A percentile compares a stretch with the other conserved stretches of the same genome.
Evolutionary conservation across 1,284 basidiomycete genomes (phyloP).

Genomic region (Ceratobasidium sp.): DNA sequence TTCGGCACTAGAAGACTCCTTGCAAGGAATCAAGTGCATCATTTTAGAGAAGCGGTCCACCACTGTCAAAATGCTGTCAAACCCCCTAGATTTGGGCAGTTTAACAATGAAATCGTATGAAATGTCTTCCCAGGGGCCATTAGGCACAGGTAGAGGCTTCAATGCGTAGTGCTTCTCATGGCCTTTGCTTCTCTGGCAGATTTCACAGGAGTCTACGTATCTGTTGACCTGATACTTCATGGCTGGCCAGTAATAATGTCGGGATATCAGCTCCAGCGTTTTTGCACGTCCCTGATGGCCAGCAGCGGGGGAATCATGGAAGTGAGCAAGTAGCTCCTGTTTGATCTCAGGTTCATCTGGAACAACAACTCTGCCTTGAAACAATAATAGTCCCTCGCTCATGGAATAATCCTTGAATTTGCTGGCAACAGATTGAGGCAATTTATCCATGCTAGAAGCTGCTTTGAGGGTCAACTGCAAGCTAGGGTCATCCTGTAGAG

Average conservation of each 20-base stretch:
- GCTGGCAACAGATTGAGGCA: background rate
- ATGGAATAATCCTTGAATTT: background rate
- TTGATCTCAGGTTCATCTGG: slow-evolving; percentile 17
- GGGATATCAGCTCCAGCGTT: slow-evolving; percentile 42
- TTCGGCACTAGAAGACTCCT: background rate
- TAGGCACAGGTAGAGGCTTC: slow-evolving; percentile 41
- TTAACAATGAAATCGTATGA: slow-evolving; percentile 43
- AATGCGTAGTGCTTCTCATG: slow-evolving; percentile 36
- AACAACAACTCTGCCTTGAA: slow-evolving; percentile 22
- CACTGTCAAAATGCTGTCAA: slow-evolving; percentile 44
- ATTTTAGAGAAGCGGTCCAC: slow-evolving; percentile 44
- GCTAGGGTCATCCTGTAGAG: background rate
- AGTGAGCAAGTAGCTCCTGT: background rate
- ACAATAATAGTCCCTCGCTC: slow-evolving; percentile 1
- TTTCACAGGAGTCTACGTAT: slow-evolving; percentile 20
- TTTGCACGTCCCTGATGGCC: slow-evolving; percentile 48
- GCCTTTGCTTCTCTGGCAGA: slow-evolving; percentile 40
- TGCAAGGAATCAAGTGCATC: slow-evolving; percentile 42
- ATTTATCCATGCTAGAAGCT: background rate
- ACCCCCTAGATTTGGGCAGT: slow-evolving; percentile 40
- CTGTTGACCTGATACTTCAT: slow-evolving; percentile 14
- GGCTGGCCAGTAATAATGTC: slow-evolving; percentile 22
- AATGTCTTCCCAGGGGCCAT: slow-evolving; percentile 41
- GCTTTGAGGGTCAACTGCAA: background rate
- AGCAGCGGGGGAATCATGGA: slow-evolving; percentile 21